Percentiles rank a stretch among this genome's conserved stretches.
phyloP scores from a whole-genome alignment of 2,329 filamentous ascomycete genomes.

The Arthroderma sp. region DNA sequence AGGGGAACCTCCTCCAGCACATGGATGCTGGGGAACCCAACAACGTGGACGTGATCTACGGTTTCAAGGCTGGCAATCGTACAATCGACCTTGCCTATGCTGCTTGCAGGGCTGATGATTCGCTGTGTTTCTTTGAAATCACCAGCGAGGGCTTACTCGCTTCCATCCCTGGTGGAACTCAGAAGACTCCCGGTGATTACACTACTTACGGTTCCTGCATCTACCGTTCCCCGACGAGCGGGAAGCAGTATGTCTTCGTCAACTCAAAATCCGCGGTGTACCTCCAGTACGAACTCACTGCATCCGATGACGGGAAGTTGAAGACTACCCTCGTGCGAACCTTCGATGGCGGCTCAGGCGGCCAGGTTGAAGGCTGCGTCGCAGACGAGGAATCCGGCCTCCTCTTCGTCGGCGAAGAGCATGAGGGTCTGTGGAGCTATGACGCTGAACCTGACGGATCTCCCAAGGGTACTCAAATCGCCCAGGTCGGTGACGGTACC shows the following conservation, averaged over 20 bases:
- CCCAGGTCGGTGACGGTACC: slow-evolving; percentile 34
- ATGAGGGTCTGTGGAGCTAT: slow-evolving; percentile 40
- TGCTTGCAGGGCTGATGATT: slow-evolving; percentile 39
- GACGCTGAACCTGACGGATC: slow-evolving; percentile 36
- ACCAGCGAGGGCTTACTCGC: slow-evolving; percentile 32
- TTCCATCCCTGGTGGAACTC: slow-evolving; percentile 33
- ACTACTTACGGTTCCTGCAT: slow-evolving; percentile 41
- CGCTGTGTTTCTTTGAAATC: slow-evolving; percentile 41
- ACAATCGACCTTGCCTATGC: slow-evolving; percentile 38
- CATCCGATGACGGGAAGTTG: slow-evolving; percentile 29
- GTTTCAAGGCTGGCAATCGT: slow-evolving; percentile 31
- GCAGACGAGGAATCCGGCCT: slow-evolving; percentile 39
- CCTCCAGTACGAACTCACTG: slow-evolving; percentile 39
- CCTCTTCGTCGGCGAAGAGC: slow-evolving; percentile 41
- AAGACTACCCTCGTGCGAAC: slow-evolving; percentile 37
- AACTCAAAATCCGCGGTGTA: slow-evolving; percentile 43
- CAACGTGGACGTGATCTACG: slow-evolving; percentile 43
- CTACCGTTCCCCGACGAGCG: slow-evolving; percentile 35
- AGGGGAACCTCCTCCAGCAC: slow-evolving; percentile 36
- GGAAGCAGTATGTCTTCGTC: slow-evolving; percentile 42
- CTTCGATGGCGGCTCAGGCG: slow-evolving; percentile 39
- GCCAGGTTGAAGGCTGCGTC: slow-evolving; percentile 44
- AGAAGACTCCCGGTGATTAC: slow-evolving; percentile 35
- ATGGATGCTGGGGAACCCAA: slow-evolving; percentile 37
- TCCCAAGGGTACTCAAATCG: slow-evolving; percentile 24